Percentiles rank a stretch among this genome's conserved stretches.
phyloP scores from a whole-genome alignment of 169 alveolate species.

The Plasmodium chabaudi region DNA sequence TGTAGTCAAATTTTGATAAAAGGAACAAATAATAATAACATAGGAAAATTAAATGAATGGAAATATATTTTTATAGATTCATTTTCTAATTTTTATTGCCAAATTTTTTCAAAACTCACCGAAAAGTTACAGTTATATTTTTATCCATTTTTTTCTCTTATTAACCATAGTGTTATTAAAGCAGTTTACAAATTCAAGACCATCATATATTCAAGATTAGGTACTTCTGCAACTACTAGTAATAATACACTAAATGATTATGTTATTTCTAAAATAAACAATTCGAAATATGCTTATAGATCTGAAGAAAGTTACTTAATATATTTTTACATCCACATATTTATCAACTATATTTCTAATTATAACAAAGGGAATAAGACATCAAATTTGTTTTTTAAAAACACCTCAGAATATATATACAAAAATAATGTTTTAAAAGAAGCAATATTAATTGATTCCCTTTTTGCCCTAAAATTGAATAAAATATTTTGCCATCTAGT shows the following conservation, averaged over 20 bases:
- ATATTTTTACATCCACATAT: constrained; percentile 22
- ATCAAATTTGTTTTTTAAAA: not conserved
- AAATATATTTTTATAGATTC: constrained; percentile 14
- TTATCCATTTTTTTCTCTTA: constrained; percentile 50
- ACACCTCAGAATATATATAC: not conserved
- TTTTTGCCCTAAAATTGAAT: constrained; percentile 27
- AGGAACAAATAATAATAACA: constrained; percentile 1
- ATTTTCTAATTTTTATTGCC: constrained; percentile 57
- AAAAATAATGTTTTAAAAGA: constrained; percentile 25
- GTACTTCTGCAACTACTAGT: no score
- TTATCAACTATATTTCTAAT: constrained; percentile 30
- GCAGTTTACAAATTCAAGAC: constrained; percentile 20
- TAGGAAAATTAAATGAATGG: constrained; percentile 3
- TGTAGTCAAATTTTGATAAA: constrained; percentile 38
- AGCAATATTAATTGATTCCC: constrained; percentile 12
- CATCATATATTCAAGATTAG: no score
- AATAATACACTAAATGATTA: not conserved
- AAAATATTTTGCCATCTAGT: constrained; percentile 38
- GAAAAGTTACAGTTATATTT: constrained; percentile 24
- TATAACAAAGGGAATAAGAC: constrained; percentile 22
- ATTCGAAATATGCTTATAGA: constrained; percentile 11
- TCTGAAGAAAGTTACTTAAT: not conserved
- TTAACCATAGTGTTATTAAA: constrained; percentile 27
- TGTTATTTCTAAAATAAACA: constrained; percentile 6
- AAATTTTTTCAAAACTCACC: constrained; percentile 32